Evolutionary conservation across 2,329 filamentous ascomycete genomes (phyloP).

Genomic region (Pezicula neosporulosa): DNA sequence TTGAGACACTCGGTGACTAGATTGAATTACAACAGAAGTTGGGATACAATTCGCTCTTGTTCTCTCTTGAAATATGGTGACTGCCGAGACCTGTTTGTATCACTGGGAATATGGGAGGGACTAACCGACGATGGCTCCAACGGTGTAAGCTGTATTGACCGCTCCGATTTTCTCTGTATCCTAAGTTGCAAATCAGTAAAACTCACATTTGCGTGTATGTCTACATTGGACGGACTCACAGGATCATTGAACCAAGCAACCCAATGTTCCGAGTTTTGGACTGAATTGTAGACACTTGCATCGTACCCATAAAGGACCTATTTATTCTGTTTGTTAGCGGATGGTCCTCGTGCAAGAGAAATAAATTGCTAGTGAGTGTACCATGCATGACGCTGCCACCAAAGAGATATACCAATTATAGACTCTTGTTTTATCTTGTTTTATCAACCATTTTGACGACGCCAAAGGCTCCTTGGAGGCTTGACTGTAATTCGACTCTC

Average conservation of each 20-base stretch:
- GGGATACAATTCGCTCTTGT: too few relatives aligned
- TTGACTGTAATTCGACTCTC: too few relatives aligned
- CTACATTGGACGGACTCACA: background rate
- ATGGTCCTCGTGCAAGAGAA: too few relatives aligned
- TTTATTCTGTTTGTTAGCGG: too few relatives aligned
- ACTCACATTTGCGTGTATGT: background rate
- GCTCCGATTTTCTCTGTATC: conserved; percentile 43
- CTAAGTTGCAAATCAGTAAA: conserved; percentile 25
- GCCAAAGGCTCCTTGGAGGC: too few relatives aligned
- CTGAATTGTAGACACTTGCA: conserved; percentile 70
- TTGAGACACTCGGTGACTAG: too few relatives aligned
- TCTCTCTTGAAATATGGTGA: too few relatives aligned
- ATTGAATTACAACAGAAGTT: too few relatives aligned
- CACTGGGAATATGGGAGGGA: background rate
- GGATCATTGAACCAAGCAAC: conserved; percentile 53
- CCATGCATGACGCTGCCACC: conserved; percentile 57
- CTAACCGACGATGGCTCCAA: conserved; percentile 64
- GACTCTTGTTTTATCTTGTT: conserved; percentile 3
- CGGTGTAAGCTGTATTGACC: conserved; percentile 68
- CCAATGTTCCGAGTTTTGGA: conserved; percentile 67
- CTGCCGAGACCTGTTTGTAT: background rate
- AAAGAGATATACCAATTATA: conserved; percentile 58
- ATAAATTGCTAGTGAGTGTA: too few relatives aligned
- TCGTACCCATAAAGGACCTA: conserved; percentile 71
- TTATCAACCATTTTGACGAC: conserved; percentile 5